Evolutionary conservation across 495 filamentous ascomycete genomes (phyloP).

Genomic region (Daldinia decipiens): DNA sequence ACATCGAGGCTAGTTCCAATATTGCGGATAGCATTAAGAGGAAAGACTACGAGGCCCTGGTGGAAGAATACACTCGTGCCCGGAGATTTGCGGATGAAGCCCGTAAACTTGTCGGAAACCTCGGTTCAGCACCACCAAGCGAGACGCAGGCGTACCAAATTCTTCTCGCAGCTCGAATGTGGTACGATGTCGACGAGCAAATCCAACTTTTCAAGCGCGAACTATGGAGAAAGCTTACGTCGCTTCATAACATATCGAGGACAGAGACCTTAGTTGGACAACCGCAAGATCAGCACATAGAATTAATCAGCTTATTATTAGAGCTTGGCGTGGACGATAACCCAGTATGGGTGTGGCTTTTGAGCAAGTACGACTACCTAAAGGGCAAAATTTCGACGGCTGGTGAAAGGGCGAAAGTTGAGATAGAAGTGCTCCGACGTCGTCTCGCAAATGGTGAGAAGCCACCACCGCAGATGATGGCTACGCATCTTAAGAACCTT

Average conservation of each 20-base stretch:
- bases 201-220: constrained; percentile 88
- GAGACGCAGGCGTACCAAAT: constrained; percentile 86
- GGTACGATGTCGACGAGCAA: constrained; percentile 87
- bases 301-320: constrained; percentile 84
- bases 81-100: constrained; percentile 79
- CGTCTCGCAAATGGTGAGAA: constrained; percentile 77
- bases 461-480: constrained; percentile 72
- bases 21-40: constrained; percentile 87
- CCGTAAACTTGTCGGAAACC: constrained; percentile 67
- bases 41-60: constrained; percentile 85
- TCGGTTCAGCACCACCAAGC: constrained; percentile 58
- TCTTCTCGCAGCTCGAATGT: constrained; percentile 91
- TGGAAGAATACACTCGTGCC: constrained; percentile 86
- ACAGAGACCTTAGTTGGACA: constrained; percentile 54
- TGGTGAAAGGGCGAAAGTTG: constrained; percentile 83
- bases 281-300: constrained; percentile 83
- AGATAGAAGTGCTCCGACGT: constrained; percentile 89
- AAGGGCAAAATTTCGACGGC: constrained; percentile 82
- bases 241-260: constrained; percentile 60
- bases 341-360: constrained; percentile 93
- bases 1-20: constrained; percentile 80
- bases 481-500: constrained; percentile 76
- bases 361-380: constrained; percentile 86
- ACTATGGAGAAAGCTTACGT: constrained; percentile 81
- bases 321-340: constrained; percentile 95